Evolutionary conservation across 1,284 basidiomycete species (phyloP).

Genomic region (Clitocybe nebularis): DNA sequence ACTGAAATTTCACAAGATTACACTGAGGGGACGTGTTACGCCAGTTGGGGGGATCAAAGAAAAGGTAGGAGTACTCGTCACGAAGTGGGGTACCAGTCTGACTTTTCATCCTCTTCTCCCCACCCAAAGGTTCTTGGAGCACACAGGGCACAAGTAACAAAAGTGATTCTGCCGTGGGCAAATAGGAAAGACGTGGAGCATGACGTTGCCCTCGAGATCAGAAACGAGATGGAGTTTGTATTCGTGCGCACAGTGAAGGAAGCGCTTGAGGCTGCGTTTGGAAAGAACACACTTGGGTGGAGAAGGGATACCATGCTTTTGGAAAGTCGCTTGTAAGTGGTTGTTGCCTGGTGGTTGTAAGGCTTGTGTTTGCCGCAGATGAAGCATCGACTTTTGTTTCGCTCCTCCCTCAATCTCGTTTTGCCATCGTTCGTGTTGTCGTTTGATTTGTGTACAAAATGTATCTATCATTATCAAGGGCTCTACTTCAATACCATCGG

Average conservation of each 20-base stretch:
- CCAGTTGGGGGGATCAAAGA: conserved; percentile 84
- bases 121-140: conserved; percentile 62
- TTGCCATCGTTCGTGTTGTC: too few relatives aligned
- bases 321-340: conserved; percentile 49
- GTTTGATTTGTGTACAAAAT: too few relatives aligned
- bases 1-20: conserved; percentile 44
- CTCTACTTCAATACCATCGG: too few relatives aligned
- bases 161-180: conserved; percentile 77
- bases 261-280: conserved; percentile 79
- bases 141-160: conserved; percentile 78
- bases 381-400: too few relatives aligned
- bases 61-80: conserved; percentile 39
- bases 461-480: too few relatives aligned
- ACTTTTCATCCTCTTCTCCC: conserved; percentile 10
- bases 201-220: conserved; percentile 72
- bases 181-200: conserved; percentile 85
- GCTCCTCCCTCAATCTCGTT: too few relatives aligned
- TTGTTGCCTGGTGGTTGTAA: too few relatives aligned
- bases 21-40: conserved; percentile 73
- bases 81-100: conserved; percentile 6
- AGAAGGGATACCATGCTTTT: conserved; percentile 44
- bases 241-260: conserved; percentile 79
- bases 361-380: too few relatives aligned
- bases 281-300: conserved; percentile 60
- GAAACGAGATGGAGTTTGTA: conserved; percentile 71